Conservation (phyloP, 306 rosid species). For the Vigna reflexopilosa region DNA sequence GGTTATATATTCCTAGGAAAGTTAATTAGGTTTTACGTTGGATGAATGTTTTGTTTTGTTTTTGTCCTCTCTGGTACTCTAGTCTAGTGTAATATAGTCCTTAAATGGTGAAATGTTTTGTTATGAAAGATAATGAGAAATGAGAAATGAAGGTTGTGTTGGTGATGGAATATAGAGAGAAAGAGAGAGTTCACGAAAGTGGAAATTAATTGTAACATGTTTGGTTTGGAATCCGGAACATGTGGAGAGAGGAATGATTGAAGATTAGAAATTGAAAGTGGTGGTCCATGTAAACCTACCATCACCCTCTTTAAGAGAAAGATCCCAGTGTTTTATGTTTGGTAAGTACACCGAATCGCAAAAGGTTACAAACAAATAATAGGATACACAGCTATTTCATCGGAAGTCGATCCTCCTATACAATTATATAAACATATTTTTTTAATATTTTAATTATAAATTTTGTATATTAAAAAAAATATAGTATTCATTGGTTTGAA, state of each 20-base stretch:
- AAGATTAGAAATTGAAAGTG: constrained; percentile 57
- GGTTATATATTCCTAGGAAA: neutral
- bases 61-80: too few relatives aligned
- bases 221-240: constrained; percentile 43
- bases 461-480: too few relatives aligned
- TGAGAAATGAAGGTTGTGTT: neutral
- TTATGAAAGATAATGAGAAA: neutral
- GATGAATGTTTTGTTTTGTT: neutral
- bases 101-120: too few relatives aligned
- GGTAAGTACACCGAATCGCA: constrained; percentile 7
- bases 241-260: constrained; percentile 53
- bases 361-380: too few relatives aligned
- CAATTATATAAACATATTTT: too few relatives aligned
- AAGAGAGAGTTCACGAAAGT: constrained; percentile 23
- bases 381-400: neutral
- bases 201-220: constrained; percentile 9
- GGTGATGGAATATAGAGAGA: neutral
- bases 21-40: neutral
- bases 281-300: constrained; percentile 55
- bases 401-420: too few relatives aligned
- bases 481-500: too few relatives aligned
- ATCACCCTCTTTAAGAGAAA: constrained; percentile 22
- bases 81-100: too few relatives aligned
- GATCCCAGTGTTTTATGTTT: constrained; percentile 16
- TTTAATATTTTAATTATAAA: too few relatives aligned